A percentile compares a stretch with the other conserved stretches of the same genome.
phyloP scores from a whole-genome alignment of 768 basidiomycete species.

The Crucibulum laeve region DNA sequence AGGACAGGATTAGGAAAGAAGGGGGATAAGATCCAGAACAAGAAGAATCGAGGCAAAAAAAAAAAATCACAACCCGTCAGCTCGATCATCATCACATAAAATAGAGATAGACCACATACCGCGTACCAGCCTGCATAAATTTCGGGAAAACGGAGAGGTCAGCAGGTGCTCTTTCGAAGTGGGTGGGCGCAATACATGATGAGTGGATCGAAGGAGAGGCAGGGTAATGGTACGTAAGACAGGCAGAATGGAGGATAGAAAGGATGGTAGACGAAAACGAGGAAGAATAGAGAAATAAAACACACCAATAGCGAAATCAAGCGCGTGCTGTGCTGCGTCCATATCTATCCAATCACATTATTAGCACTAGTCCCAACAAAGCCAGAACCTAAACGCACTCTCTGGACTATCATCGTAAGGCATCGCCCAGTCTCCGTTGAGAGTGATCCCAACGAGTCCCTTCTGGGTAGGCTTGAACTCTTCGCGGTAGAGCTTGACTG shows the following conservation, averaged over 20 bases:
- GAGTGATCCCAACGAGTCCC: conserved; percentile 69
- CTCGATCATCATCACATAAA: background rate
- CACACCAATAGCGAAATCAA: conserved; percentile 58
- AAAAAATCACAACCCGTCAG: conserved; percentile 5
- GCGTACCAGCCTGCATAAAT: conserved; percentile 51
- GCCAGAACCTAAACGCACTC: conserved; percentile 36
- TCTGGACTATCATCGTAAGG: conserved; percentile 62
- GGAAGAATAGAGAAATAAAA: too few relatives aligned
- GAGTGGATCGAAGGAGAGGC: background rate
- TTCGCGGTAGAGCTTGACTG: conserved; percentile 59
- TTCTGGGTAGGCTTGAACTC: conserved; percentile 49
- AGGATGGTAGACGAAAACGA: too few relatives aligned
- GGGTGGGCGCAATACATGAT: background rate
- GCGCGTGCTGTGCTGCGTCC: conserved; percentile 56
- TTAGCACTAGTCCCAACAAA: background rate
- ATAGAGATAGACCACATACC: conserved; percentile 29
- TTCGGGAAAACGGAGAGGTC: conserved; percentile 17
- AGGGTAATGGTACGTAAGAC: background rate
- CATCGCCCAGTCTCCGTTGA: conserved; percentile 63
- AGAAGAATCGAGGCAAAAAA: background rate
- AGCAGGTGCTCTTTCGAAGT: too few relatives aligned
- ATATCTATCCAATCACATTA: conserved; percentile 35
- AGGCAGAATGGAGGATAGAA: background rate
- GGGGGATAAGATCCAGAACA: background rate
- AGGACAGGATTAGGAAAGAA: background rate